phyloP scores from a whole-genome alignment of 768 basidiomycete genomes.

The Tricholoma saponaceum region DNA sequence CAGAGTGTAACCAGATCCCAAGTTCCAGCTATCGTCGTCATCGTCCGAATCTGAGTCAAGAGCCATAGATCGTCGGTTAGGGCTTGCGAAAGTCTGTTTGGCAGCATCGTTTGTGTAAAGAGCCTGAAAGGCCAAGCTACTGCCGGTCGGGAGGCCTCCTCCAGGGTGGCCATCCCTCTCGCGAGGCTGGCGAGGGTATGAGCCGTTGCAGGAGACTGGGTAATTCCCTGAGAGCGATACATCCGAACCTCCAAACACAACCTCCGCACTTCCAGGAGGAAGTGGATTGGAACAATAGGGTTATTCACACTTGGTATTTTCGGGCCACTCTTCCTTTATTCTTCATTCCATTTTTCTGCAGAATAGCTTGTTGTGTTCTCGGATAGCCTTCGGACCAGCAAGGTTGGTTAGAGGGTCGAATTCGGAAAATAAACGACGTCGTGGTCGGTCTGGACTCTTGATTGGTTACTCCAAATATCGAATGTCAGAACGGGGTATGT shows the following conservation, averaged over 20 bases:
- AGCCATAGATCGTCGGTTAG: background rate
- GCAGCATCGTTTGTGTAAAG: background rate
- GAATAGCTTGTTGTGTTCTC: conserved; percentile 28
- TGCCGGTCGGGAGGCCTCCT: background rate
- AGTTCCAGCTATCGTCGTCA: background rate
- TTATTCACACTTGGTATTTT: too few species aligned
- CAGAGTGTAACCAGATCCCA: too few species aligned
- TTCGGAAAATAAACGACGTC: background rate
- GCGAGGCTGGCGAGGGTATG: too few species aligned
- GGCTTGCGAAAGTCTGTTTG: background rate
- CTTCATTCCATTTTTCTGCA: too few species aligned
- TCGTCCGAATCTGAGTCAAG: background rate
- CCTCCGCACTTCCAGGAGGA: too few species aligned
- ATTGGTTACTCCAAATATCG: background rate
- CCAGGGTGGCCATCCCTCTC: background rate
- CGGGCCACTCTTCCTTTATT: too few species aligned
- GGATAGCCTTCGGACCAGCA: too few species aligned
- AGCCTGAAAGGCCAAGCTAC: background rate
- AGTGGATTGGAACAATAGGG: background rate
- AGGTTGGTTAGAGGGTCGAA: background rate
- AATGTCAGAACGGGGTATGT: background rate
- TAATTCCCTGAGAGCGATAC: too few species aligned
- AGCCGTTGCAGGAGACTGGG: too few species aligned
- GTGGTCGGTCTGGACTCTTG: too few species aligned
- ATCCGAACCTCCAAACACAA: too few species aligned